phyloP scores from a whole-genome alignment of 139 green algal genomes.

The Coelastrella sp. region DNA sequence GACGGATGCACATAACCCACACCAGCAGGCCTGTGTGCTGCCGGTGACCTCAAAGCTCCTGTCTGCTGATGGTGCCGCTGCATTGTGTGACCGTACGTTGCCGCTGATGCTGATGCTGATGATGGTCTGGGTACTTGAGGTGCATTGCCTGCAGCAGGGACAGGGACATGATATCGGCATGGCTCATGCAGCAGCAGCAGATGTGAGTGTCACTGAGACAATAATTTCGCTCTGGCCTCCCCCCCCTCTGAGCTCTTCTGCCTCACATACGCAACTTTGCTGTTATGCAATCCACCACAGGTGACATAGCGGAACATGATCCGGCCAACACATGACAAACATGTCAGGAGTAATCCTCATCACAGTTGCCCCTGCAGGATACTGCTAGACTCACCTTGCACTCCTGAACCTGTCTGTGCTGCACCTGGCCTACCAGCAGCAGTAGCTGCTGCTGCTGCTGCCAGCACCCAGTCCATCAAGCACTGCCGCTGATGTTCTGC shows the following conservation, averaged over 20 bases:
- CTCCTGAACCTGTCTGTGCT: neutral
- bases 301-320: no score
- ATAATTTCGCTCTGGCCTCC: neutral
- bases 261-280: no score
- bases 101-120: neutral
- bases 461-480: neutral
- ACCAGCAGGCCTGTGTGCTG: constrained; percentile 1
- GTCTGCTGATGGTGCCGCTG: neutral
- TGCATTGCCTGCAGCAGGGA: neutral
- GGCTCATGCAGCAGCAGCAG: neutral
- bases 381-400: no score
- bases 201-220: neutral
- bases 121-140: neutral
- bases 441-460: neutral
- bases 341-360: no score
- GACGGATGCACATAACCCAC: neutral
- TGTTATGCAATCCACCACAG: no score
- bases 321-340: no score
- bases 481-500: neutral
- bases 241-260: no score
- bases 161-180: neutral
- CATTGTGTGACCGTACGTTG: neutral
- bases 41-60: neutral
- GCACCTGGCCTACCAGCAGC: neutral
- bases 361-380: no score